A percentile compares a stretch with the other conserved stretches of the same genome.
Conservation (phyloP, 2,329 filamentous ascomycete species). For the Fusarium sp. region DNA sequence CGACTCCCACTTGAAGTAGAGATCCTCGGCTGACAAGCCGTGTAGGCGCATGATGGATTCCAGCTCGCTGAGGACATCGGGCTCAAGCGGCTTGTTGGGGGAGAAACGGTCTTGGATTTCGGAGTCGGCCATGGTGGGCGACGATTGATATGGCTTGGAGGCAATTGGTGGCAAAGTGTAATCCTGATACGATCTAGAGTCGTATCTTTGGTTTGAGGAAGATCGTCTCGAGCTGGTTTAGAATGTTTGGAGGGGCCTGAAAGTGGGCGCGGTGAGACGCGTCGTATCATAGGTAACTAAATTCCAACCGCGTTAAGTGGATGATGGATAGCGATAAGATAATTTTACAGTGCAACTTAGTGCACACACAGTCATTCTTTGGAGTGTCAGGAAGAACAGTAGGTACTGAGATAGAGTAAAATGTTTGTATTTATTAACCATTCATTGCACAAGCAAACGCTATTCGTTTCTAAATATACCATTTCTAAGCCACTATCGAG, state of each 20-base stretch:
- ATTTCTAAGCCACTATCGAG: slow-evolving; percentile 7
- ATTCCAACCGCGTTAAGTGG: slow-evolving; percentile 39
- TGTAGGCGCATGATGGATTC: slow-evolving; percentile 88
- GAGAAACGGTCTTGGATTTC: slow-evolving; percentile 52
- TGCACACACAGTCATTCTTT: not conserved
- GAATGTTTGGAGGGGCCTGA: slow-evolving; percentile 34
- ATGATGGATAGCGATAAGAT: not conserved
- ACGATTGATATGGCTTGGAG: not conserved
- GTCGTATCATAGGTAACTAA: slow-evolving; percentile 31
- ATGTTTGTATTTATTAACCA: not conserved
- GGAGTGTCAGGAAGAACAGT: not conserved
- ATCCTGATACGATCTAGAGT: not conserved
- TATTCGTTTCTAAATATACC: slow-evolving; percentile 8
- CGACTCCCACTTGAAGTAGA: slow-evolving; percentile 99
- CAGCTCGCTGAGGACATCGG: slow-evolving; percentile 84
- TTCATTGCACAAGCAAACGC: not conserved
- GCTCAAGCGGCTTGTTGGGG: slow-evolving; percentile 65
- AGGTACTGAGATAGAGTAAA: not conserved
- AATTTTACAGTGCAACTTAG: not conserved
- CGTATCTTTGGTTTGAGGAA: slow-evolving; percentile 3
- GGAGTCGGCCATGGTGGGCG: slow-evolving; percentile 50
- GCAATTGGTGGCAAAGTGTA: not conserved
- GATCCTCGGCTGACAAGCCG: slow-evolving; percentile 81
- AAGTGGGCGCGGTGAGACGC: slow-evolving; percentile 36
- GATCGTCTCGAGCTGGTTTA: slow-evolving; percentile 14